Conservation (phyloP, 1,284 basidiomycete species). For the Cryptococcus sp. region DNA sequence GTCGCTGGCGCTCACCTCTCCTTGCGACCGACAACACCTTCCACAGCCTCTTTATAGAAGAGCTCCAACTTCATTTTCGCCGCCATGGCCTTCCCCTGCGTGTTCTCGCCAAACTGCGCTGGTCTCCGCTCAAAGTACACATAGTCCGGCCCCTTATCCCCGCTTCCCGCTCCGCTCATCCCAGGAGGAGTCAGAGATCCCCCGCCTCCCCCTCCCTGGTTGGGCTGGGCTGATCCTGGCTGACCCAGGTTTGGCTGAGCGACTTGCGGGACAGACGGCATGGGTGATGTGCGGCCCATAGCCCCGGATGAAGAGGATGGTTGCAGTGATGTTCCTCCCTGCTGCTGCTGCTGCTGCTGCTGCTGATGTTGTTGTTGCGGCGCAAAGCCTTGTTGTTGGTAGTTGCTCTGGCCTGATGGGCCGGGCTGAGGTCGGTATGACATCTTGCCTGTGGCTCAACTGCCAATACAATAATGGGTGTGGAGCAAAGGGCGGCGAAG, state of each 20-base stretch:
- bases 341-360: not conserved
- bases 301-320: not conserved
- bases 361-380: conserved; percentile 1
- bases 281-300: conserved; percentile 36
- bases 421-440: conserved; percentile 30
- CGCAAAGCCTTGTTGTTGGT: conserved; percentile 9
- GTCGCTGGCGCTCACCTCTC: conserved; percentile 61
- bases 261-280: conserved; percentile 39
- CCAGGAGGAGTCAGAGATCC: conserved; percentile 2
- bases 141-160: conserved; percentile 65
- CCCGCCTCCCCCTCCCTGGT: not conserved
- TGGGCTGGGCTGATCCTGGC: conserved; percentile 29
- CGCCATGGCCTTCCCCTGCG: conserved; percentile 86
- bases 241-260: conserved; percentile 38
- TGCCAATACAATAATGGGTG: not conserved
- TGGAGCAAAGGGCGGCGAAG: no score
- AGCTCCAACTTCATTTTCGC: conserved; percentile 97
- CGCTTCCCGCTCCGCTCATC: conserved; percentile 2
- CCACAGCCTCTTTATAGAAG: conserved; percentile 94
- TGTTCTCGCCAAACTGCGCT: conserved; percentile 78
- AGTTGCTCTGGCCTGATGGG: conserved; percentile 16
- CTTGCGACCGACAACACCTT: conserved; percentile 86
- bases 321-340: not conserved
- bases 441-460: conserved; percentile 18
- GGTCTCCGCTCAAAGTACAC: conserved; percentile 94